A percentile compares a stretch with the other conserved stretches of the same genome.
Evolutionary conservation across 2,329 filamentous ascomycete genomes (phyloP).

Genomic region (Periglandula ipomoeae): DNA sequence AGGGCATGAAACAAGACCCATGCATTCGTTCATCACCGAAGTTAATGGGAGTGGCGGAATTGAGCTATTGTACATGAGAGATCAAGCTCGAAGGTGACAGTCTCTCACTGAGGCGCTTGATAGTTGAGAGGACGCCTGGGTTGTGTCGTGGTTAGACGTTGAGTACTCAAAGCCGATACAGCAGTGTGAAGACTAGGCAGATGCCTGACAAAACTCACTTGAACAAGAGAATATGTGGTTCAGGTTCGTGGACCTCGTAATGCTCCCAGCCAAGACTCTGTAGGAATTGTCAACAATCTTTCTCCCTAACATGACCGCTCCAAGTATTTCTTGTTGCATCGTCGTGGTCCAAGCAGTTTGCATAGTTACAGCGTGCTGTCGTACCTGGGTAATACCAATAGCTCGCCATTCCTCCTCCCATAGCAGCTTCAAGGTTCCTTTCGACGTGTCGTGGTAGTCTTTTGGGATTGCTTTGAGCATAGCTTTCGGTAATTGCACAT

Average conservation of each 20-base stretch:
- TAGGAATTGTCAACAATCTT: slow-evolving; percentile 1
- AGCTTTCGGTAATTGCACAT: slow-evolving; percentile 93
- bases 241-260: slow-evolving; percentile 97
- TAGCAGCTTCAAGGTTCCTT: slow-evolving; percentile 88
- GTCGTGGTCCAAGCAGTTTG: background rate
- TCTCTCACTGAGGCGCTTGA: slow-evolving; percentile 53
- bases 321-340: background rate
- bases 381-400: slow-evolving; percentile 91
- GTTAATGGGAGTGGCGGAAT: slow-evolving; percentile 4
- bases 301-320: background rate
- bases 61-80: slow-evolving; percentile 16
- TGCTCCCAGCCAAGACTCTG: slow-evolving; percentile 98
- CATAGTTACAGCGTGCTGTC: slow-evolving; percentile 14
- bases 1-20: slow-evolving; percentile 12
- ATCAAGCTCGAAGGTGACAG: slow-evolving; percentile 5
- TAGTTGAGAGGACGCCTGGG: slow-evolving; percentile 77
- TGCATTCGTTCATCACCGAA: slow-evolving; percentile 11
- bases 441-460: slow-evolving; percentile 81
- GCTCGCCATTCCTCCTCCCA: slow-evolving; percentile 99
- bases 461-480: slow-evolving; percentile 97
- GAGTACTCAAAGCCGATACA: background rate
- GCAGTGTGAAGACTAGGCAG: background rate
- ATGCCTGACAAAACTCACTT: slow-evolving; percentile 51
- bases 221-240: slow-evolving; percentile 96
- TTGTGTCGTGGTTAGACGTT: background rate